phyloP scores from a whole-genome alignment of 1,284 basidiomycete genomes.

The Sutorius eximius region DNA sequence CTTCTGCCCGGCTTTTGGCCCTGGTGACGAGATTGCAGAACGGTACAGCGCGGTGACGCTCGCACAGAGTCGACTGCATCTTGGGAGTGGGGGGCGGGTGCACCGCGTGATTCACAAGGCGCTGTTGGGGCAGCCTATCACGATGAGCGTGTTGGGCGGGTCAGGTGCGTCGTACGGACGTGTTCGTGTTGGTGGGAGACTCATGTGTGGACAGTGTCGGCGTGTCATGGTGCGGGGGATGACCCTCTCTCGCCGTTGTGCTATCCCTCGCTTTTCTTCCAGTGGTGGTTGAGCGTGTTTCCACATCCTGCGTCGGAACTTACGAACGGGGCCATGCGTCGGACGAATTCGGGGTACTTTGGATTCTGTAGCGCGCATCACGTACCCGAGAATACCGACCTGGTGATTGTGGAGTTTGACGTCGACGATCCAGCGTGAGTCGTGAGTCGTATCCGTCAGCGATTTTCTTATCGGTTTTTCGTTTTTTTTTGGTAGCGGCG shows the following conservation, averaged over 20 bases:
- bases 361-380: conserved; percentile 90
- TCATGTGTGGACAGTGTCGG: conserved; percentile 58
- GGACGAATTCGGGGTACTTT: conserved; percentile 89
- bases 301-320: conserved; percentile 93
- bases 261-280: conserved; percentile 89
- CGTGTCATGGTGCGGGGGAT: conserved; percentile 92
- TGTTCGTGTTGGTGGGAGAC: too few species aligned
- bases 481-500: conserved; percentile 50
- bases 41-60: conserved; percentile 80
- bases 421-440: conserved; percentile 82
- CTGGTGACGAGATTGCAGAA: conserved; percentile 72
- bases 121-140: conserved; percentile 82
- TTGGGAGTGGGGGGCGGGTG: conserved; percentile 81
- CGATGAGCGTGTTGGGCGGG: conserved; percentile 88
- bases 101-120: conserved; percentile 85
- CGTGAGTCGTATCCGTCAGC: not conserved
- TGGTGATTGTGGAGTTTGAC: conserved; percentile 93
- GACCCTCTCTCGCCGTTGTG: conserved; percentile 84
- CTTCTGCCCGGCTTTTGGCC: conserved; percentile 88
- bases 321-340: conserved; percentile 90
- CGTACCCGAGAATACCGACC: conserved; percentile 87
- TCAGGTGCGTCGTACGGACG: conserved; percentile 55
- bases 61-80: conserved; percentile 74
- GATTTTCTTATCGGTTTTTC: not conserved
- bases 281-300: conserved; percentile 94